Percentiles rank a stretch among this genome's conserved stretches.
Conservation (phyloP, 768 basidiomycete species). For the Mycena capillaripes region DNA sequence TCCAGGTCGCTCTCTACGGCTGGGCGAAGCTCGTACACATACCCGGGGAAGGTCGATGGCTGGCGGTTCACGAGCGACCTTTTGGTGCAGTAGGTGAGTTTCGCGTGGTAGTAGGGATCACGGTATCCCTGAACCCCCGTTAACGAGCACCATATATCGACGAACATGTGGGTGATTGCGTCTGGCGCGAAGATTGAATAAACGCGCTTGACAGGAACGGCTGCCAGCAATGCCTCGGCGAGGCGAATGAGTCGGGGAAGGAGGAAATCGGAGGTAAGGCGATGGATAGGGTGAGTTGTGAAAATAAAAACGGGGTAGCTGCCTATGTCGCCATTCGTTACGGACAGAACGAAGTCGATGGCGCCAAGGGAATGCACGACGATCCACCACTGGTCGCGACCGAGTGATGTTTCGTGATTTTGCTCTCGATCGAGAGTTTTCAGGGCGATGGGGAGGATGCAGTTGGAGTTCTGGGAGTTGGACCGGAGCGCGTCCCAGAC, state of each 20-base stretch:
- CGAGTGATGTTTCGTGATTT: conserved; percentile 9
- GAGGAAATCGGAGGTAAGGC: conserved; percentile 54
- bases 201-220: conserved; percentile 57
- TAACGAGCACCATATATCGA: conserved; percentile 59
- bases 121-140: conserved; percentile 56
- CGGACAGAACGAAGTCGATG: conserved; percentile 72
- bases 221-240: conserved; percentile 52
- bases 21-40: conserved; percentile 56
- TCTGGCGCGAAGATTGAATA: conserved; percentile 78
- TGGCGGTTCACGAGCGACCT: conserved; percentile 50
- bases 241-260: conserved; percentile 57
- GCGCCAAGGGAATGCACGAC: conserved; percentile 38
- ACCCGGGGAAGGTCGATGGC: conserved; percentile 37
- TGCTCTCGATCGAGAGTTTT: conserved; percentile 45
- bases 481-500: conserved; percentile 54
- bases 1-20: conserved; percentile 55
- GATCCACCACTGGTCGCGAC: conserved; percentile 52
- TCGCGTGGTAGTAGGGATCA: conserved; percentile 74
- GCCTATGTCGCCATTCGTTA: conserved; percentile 68
- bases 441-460: conserved; percentile 54
- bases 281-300: conserved; percentile 56
- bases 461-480: conserved; percentile 57
- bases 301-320: conserved; percentile 79
- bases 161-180: conserved; percentile 60
- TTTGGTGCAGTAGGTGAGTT: conserved; percentile 67